A percentile compares a stretch with the other conserved stretches of the same genome.
Evolutionary conservation across 176 grass and related monocot species (phyloP).

Genomic region (Puccinellia tenuiflora): DNA sequence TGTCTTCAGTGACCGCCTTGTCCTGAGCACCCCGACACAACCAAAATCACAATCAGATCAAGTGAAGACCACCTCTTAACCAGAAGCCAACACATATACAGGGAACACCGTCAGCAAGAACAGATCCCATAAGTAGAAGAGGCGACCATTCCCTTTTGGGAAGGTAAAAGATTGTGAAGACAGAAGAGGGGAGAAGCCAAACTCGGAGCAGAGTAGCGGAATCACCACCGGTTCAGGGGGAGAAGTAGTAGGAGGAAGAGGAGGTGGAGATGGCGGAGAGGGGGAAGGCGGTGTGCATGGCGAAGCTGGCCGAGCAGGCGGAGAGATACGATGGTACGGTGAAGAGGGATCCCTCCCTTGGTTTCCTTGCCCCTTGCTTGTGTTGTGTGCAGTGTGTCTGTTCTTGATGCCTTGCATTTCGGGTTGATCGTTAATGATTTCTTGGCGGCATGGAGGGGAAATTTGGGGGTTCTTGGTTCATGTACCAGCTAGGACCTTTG

Average conservation of each 20-base stretch:
- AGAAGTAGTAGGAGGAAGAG: not conserved
- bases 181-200: not conserved
- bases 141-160: conserved; percentile 20
- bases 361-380: not conserved
- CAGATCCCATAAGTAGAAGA: conserved; percentile 5
- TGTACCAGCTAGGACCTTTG: not conserved
- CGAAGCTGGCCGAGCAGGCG: conserved; percentile 60
- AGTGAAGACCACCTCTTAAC: conserved; percentile 8
- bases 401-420: conserved; percentile 9
- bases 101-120: conserved; percentile 12
- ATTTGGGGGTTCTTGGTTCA: not conserved
- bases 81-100: conserved; percentile 13
- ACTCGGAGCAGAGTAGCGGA: not conserved
- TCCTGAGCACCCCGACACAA: not conserved
- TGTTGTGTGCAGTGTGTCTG: not conserved
- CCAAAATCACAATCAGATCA: conserved; percentile 9
- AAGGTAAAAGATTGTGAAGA: not conserved
- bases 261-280: conserved; percentile 41
- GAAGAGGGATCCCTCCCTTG: not conserved
- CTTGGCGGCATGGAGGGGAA: not conserved
- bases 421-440: not conserved
- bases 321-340: conserved; percentile 56
- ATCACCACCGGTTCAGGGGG: not conserved
- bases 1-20: conserved; percentile 4
- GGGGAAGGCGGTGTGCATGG: conserved; percentile 45